Conservation (phyloP, 768 basidiomycete species). For the Antrodiella citrinella region DNA sequence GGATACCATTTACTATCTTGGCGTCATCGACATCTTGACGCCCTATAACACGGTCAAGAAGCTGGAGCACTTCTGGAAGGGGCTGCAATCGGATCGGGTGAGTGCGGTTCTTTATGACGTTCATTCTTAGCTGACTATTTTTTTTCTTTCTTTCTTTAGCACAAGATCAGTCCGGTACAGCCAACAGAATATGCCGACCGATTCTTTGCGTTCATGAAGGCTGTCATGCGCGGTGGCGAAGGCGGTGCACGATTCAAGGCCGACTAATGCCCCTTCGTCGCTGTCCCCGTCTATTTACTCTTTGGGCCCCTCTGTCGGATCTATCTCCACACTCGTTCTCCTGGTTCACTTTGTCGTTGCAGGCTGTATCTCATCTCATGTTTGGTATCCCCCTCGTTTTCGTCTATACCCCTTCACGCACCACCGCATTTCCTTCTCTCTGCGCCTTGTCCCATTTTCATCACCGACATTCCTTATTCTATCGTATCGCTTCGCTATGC, state of each 20-base stretch:
- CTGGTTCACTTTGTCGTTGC: not conserved
- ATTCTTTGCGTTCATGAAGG: constrained; percentile 83
- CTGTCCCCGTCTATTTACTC: not conserved
- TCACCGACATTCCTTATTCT: not conserved
- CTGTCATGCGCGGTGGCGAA: constrained; percentile 76
- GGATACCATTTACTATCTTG: constrained; percentile 86
- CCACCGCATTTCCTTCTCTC: not conserved
- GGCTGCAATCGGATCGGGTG: constrained; percentile 78
- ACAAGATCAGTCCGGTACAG: constrained; percentile 91
- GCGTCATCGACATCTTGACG: constrained; percentile 95
- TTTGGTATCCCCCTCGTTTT: not conserved
- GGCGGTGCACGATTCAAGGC: constrained; percentile 47
- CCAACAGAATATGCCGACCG: constrained; percentile 83
- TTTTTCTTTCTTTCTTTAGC: constrained; percentile 36
- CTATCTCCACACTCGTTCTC: not conserved
- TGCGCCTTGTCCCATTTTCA: not conserved
- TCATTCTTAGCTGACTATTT: constrained; percentile 3
- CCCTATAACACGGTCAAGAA: constrained; percentile 76
- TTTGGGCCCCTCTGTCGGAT: not conserved
- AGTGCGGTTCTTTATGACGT: constrained; percentile 26
- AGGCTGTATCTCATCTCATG: not conserved
- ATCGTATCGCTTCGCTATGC: not conserved
- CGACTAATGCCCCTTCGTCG: constrained; percentile 20
- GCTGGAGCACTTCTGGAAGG: constrained; percentile 89
- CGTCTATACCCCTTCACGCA: not conserved